Conservation (phyloP, 805 yeast species). For the Clavispora fructus region DNA sequence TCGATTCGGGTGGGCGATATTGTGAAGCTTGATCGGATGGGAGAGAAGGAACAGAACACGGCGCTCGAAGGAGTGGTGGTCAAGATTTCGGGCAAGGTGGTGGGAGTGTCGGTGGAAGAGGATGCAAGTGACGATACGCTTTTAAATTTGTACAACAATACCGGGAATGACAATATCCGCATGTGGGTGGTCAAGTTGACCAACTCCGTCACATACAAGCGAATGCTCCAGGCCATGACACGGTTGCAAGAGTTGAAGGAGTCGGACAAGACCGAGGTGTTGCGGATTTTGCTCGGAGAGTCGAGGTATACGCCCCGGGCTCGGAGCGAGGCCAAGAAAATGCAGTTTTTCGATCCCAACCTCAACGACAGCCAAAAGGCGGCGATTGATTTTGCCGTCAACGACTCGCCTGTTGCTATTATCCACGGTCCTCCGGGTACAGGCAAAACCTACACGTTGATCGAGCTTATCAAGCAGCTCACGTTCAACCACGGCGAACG, state of each 20-base stretch:
- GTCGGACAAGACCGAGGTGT: constrained; percentile 24
- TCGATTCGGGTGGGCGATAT: constrained; percentile 72
- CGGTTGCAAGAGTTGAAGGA: constrained; percentile 50
- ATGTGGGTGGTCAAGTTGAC: constrained; percentile 66
- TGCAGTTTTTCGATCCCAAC: constrained; percentile 35
- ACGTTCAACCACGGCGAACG: constrained; percentile 40
- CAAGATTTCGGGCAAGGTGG: constrained; percentile 40
- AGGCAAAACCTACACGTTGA: constrained; percentile 76
- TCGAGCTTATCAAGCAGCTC: constrained; percentile 76
- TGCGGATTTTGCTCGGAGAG: constrained; percentile 46
- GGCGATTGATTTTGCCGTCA: constrained; percentile 66
- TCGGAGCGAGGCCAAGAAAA: constrained; percentile 1
- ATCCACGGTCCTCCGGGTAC: constrained; percentile 85
- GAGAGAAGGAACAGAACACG: constrained; percentile 17
- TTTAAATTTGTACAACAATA: constrained; percentile 40
- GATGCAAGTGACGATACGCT: constrained; percentile 45
- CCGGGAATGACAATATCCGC: constrained; percentile 33
- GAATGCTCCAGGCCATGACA: constrained; percentile 75
- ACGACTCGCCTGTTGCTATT: constrained; percentile 48
- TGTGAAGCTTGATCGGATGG: constrained; percentile 53
- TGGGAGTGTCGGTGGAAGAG: constrained; percentile 57
- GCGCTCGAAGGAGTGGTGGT: constrained; percentile 63
- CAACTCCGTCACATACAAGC: constrained; percentile 65
- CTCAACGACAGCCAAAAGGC: constrained; percentile 66
- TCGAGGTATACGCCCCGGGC: constrained; percentile 26